Base-by-base conservation (phyloP, 2,329 filamentous ascomycete genomes). In the Amylocarpus encephaloides region DNA sequence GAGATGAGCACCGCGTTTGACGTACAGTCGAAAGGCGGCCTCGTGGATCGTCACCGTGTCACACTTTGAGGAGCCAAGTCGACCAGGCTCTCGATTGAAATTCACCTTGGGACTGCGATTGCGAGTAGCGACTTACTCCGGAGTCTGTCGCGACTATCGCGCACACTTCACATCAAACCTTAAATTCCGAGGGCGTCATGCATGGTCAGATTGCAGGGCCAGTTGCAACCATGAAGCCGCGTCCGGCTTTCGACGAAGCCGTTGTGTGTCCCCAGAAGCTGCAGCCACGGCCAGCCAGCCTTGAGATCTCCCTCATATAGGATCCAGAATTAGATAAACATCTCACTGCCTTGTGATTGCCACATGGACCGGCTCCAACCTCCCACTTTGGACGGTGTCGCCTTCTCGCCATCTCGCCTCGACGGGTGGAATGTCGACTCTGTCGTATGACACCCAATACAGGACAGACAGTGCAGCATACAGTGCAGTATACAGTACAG, bases 311-410 rank as follows among this genome's bases (percentile, higher is more conserved):
- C 44, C 11, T 32, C 11, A 38, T 48, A 44, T 47, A 29, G 43
- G n/a, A 38, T 44, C 47, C 41, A 49, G 40, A 49, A 49, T 43
- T 49, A 49, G 50, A 52, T 44, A 48, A 34, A 39, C 39, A 22
- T 48, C 40, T 48, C 38, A 49, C 46, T 43, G 36, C 45, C 39
- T 30, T 22, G 16, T 39, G 46, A 45, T 43, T 46, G n/a, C 40
- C 47, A 22, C 40, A 44, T 42, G 46, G 39, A 26, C 42, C 15
- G 12, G 19, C 32, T 35, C 10, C 19, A 36, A 12, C 12, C 34
- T 16, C 7, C 15, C 34, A 4, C 4, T 36, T 36, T 13, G 34
- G 12, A 36, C 5, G 12, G 4, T 36, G 5, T 40, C 38, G 38
- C 42, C 16, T 13, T n/a, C n/a, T 34, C 9, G n/a, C 32, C 32